phyloP scores from a whole-genome alignment of 1,284 basidiomycete genomes.

The Inonotus obliquus region DNA sequence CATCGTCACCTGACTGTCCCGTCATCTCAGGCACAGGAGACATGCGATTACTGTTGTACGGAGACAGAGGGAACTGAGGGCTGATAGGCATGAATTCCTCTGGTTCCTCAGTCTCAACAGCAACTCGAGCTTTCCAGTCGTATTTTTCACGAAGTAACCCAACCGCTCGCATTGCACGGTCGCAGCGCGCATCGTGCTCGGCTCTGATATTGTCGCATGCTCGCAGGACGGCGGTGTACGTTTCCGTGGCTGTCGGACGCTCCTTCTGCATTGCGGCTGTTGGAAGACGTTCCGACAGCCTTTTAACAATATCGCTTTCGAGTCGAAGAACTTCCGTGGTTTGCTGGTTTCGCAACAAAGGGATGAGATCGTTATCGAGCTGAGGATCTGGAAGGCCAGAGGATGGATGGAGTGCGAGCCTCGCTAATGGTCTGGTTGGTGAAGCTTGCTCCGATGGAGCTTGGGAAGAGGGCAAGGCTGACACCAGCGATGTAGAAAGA shows the following conservation, averaged over 20 bases:
- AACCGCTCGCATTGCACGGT: constrained; percentile 67
- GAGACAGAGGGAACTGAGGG: constrained; percentile 16
- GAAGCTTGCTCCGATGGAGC: constrained; percentile 3
- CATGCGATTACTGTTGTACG: neutral
- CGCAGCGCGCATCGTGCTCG: constrained; percentile 67
- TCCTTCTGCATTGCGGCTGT: constrained; percentile 12
- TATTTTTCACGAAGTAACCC: constrained; percentile 68
- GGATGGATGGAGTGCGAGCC: constrained; percentile 61
- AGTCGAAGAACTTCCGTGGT: constrained; percentile 63
- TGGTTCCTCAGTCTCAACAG: constrained; percentile 67
- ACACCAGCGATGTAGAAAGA: constrained; percentile 55
- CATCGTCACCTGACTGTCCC: neutral
- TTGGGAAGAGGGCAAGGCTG: constrained; percentile 30
- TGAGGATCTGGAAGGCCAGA: constrained; percentile 53
- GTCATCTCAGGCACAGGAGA: constrained; percentile 3
- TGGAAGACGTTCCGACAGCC: constrained; percentile 59
- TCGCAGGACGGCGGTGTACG: constrained; percentile 53
- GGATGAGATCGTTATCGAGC: constrained; percentile 66
- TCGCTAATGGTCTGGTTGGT: constrained; percentile 47
- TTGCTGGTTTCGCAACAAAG: constrained; percentile 69
- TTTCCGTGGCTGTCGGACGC: constrained; percentile 30
- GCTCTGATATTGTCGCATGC: constrained; percentile 62
- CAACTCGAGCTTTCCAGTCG: constrained; percentile 71
- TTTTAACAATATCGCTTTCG: constrained; percentile 65
- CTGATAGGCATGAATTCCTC: constrained; percentile 70